Conservation (phyloP, 345 rosid species). For the Melastoma malabathricum region DNA sequence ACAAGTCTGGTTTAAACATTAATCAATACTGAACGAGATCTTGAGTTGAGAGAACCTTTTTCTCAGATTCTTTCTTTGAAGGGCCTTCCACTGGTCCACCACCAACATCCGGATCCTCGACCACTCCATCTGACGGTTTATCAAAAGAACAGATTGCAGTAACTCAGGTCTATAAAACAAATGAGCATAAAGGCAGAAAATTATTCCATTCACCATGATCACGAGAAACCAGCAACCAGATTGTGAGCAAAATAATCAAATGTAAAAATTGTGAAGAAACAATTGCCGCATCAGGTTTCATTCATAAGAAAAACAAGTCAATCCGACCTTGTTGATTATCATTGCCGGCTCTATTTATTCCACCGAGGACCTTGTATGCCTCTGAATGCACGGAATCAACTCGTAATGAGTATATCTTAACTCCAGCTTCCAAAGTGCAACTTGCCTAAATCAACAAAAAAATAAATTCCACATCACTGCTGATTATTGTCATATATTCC, state of each 20-base stretch:
- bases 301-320: not conserved
- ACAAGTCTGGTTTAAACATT: no score
- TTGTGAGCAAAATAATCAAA: no score
- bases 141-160: not conserved
- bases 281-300: no score
- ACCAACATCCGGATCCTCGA: slow-evolving; percentile 29
- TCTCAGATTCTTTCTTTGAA: slow-evolving; percentile 51
- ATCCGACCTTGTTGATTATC: slow-evolving; percentile 39
- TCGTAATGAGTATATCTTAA: slow-evolving; percentile 79
- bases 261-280: no score
- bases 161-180: not conserved
- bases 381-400: slow-evolving; percentile 93
- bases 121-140: slow-evolving; percentile 21
- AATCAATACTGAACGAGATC: no score
- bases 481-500: no score
- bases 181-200: slow-evolving; percentile 1
- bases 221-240: no score
- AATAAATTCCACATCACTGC: not conserved
- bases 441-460: slow-evolving; percentile 46
- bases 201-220: not conserved
- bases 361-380: slow-evolving; percentile 92
- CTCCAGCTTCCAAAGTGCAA: slow-evolving; percentile 96
- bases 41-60: slow-evolving; percentile 36
- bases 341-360: slow-evolving; percentile 73
- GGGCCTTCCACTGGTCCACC: slow-evolving; percentile 32